Evolutionary conservation across 768 basidiomycete genomes (phyloP).

Genomic region (Lactarius akahatsu): DNA sequence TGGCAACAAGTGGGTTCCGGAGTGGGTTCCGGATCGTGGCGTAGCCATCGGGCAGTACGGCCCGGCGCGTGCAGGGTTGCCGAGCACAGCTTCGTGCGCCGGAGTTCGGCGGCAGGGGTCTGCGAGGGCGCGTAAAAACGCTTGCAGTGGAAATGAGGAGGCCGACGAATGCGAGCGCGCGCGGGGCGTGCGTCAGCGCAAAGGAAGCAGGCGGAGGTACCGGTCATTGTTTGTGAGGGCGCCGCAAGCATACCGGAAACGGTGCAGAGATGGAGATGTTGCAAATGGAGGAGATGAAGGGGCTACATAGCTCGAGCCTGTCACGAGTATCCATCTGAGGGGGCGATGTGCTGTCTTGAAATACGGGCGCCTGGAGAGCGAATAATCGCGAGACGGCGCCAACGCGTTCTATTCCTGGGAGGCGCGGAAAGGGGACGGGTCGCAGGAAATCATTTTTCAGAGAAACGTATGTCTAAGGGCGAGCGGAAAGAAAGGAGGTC

Average conservation of each 20-base stretch:
- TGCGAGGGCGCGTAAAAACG: constrained; percentile 16
- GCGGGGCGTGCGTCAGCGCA: constrained; percentile 45
- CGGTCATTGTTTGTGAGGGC: constrained; percentile 48
- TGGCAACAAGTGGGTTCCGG: constrained; percentile 36
- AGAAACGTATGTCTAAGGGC: constrained; percentile 39
- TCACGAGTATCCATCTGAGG: constrained; percentile 37
- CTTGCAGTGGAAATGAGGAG: constrained; percentile 49
- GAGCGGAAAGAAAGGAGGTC: constrained; percentile 18
- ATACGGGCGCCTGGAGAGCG: constrained; percentile 44
- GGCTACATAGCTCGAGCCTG: constrained; percentile 53
- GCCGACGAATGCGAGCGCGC: constrained; percentile 55
- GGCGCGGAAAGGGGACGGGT: constrained; percentile 17
- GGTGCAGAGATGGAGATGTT: constrained; percentile 31
- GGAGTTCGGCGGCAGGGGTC: too few species aligned
- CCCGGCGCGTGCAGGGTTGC: constrained; percentile 50
- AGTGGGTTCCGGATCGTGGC: constrained; percentile 37
- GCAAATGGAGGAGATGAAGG: constrained; percentile 41
- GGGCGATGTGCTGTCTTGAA: constrained; percentile 30
- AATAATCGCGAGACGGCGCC: constrained; percentile 56
- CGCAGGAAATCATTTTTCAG: constrained; percentile 31
- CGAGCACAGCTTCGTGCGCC: constrained; percentile 41
- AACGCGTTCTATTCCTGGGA: constrained; percentile 31
- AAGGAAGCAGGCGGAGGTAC: constrained; percentile 60
- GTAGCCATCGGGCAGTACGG: constrained; percentile 36
- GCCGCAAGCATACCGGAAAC: not conserved